Evolutionary conservation across 768 basidiomycete species (phyloP).

Genomic region (Suillus fuscotomentosus): DNA sequence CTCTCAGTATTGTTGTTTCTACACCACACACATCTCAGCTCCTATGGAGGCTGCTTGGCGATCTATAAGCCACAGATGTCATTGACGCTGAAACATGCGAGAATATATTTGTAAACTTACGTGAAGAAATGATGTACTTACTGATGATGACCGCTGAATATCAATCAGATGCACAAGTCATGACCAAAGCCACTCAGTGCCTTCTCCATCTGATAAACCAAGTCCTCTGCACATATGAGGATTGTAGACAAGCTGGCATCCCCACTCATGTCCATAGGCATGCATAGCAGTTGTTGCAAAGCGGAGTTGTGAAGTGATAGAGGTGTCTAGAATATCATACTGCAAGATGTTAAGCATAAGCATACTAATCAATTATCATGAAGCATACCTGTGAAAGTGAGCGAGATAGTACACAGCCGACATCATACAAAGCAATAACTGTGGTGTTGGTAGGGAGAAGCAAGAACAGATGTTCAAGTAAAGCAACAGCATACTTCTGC

Average conservation of each 20-base stretch:
- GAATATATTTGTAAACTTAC: neutral
- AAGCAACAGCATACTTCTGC: slow-evolving; percentile 36
- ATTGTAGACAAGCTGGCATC: slow-evolving; percentile 23
- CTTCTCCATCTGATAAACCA: slow-evolving; percentile 11
- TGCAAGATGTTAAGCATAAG: neutral
- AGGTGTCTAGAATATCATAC: neutral
- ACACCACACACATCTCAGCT: slow-evolving; percentile 17
- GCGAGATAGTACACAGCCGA: slow-evolving; percentile 35
- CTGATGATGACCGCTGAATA: slow-evolving; percentile 30
- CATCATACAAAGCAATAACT: slow-evolving; percentile 28
- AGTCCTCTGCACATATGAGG: slow-evolving; percentile 17
- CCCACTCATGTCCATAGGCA: slow-evolving; percentile 38
- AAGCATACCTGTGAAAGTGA: slow-evolving; percentile 24
- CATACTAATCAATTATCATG: neutral
- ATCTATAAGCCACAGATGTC: slow-evolving; percentile 35
- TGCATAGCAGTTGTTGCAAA: slow-evolving; percentile 39
- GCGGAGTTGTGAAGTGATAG: slow-evolving; percentile 16
- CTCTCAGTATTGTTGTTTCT: too few species aligned
- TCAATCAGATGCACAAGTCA: slow-evolving; percentile 33
- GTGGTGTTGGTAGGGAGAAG: slow-evolving; percentile 29
- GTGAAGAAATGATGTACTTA: slow-evolving; percentile 18
- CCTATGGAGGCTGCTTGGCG: slow-evolving; percentile 29
- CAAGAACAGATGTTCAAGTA: slow-evolving; percentile 29
- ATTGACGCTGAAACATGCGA: slow-evolving; percentile 14
- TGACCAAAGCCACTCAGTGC: slow-evolving; percentile 32